Conservation (phyloP, 2,329 filamentous ascomycete species). For the Elsinoe fawcettii region DNA sequence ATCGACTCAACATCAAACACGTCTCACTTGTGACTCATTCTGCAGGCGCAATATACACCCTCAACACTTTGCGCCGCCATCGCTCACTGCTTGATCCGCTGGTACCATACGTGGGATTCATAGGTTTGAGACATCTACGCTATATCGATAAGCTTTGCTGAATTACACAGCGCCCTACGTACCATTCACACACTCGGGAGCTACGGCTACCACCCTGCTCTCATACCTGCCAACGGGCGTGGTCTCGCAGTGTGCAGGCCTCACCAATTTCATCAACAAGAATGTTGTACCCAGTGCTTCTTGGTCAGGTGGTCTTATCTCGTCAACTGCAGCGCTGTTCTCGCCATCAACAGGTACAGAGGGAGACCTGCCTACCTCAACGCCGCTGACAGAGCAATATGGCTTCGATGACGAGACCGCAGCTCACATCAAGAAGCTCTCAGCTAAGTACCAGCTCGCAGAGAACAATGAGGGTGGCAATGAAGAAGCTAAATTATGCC, state of each 20-base stretch:
- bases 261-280: slow-evolving; percentile 29
- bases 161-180: slow-evolving; percentile 36
- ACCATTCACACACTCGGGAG: slow-evolving; percentile 31
- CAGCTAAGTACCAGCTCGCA: slow-evolving; percentile 22
- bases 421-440: slow-evolving; percentile 20
- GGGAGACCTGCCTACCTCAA: slow-evolving; percentile 13
- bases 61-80: slow-evolving; percentile 35
- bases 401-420: slow-evolving; percentile 23
- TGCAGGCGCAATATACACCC: slow-evolving; percentile 36
- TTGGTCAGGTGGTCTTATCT: slow-evolving; percentile 27
- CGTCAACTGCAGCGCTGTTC: slow-evolving; percentile 21
- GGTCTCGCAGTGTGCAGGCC: slow-evolving; percentile 27
- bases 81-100: slow-evolving; percentile 30
- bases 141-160: not conserved
- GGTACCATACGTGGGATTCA: slow-evolving; percentile 26
- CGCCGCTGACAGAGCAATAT: slow-evolving; percentile 22
- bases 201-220: slow-evolving; percentile 23
- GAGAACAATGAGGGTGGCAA: slow-evolving; percentile 31
- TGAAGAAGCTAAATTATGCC: slow-evolving; percentile 33
- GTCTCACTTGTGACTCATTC: slow-evolving; percentile 36
- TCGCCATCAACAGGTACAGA: not conserved
- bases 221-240: slow-evolving; percentile 25
- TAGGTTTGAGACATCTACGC: slow-evolving; percentile 18
- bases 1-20: slow-evolving; percentile 31
- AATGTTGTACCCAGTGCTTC: slow-evolving; percentile 25